These are phyloP conservation scores for Cicer yamashitae DNA, from an alignment of 306 rosid species.

Conservation along the genomic window DNA sequence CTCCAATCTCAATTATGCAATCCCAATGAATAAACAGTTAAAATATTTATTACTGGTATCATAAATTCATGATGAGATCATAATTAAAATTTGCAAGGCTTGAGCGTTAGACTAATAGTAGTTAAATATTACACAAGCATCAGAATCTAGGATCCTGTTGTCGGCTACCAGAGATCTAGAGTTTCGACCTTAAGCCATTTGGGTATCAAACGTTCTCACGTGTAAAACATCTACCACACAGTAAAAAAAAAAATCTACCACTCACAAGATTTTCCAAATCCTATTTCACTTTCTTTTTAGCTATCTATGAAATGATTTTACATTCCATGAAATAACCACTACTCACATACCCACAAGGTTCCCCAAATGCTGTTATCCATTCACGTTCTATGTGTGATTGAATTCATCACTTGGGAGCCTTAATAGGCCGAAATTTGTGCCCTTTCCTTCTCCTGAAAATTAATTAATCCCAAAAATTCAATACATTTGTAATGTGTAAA, in stretches of 20 bases:
- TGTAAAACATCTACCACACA: constrained; percentile 11
- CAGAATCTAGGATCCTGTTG: neutral
- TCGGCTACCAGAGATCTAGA: neutral
- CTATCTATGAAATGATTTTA: neutral
- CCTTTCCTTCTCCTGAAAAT: neutral
- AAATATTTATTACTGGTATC: neutral
- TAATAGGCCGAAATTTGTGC: neutral
- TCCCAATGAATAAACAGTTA: constrained; percentile 1
- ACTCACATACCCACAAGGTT: neutral
- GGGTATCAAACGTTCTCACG: neutral
- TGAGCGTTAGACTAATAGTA: neutral
- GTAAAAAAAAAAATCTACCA: too few species aligned
- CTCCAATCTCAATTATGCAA: neutral
- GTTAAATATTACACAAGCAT: neutral
- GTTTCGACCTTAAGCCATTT: neutral
- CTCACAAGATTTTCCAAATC: constrained; percentile 1
- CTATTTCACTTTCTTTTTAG: constrained; percentile 4
- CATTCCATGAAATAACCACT: neutral
- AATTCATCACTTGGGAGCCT: constrained; percentile 9
- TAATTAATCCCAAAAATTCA: neutral
- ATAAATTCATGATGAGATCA: neutral
- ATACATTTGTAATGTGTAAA: neutral
- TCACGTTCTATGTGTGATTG: neutral
- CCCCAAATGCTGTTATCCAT: constrained; percentile 6
- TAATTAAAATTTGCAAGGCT: constrained; percentile 7